A percentile compares a stretch with the other conserved stretches of the same genome.
phyloP scores from a whole-genome alignment of 2,329 filamentous ascomycete genomes.

The Colletotrichum camelliae region DNA sequence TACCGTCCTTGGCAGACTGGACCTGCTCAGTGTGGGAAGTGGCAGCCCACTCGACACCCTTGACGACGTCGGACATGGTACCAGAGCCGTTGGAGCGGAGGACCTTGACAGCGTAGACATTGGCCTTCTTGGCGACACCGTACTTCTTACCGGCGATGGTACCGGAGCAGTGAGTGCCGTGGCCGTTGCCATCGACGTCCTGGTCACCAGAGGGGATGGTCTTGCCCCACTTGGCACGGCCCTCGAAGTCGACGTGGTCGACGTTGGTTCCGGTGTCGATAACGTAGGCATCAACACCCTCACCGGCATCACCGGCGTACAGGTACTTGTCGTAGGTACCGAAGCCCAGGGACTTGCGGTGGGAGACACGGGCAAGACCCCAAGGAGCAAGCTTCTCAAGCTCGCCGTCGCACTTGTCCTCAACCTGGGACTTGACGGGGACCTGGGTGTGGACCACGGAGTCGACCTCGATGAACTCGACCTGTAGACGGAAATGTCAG shows the following conservation, averaged over 20 bases:
- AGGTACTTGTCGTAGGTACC: conserved; percentile 98
- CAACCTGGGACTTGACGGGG: conserved; percentile 41
- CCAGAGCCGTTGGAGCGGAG: conserved; percentile 96
- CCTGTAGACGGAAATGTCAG: conserved; percentile 56
- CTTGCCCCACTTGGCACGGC: conserved; percentile 94
- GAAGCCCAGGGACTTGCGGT: conserved; percentile 86
- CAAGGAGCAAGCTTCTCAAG: conserved; percentile 95
- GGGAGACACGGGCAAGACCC: conserved; percentile 97
- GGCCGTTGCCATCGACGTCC: conserved; percentile 94
- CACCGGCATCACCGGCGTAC: conserved; percentile 85
- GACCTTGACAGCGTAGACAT: conserved; percentile 97
- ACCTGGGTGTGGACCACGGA: conserved; percentile 85
- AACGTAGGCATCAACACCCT: conserved; percentile 98
- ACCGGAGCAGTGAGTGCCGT: conserved; percentile 99
- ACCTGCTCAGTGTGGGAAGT: conserved; percentile 78
- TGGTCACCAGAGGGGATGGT: conserved; percentile 86
- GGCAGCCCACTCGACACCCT: conserved; percentile 96
- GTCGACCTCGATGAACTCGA: conserved; percentile 96
- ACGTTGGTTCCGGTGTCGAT: conserved; percentile 97
- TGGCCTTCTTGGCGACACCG: conserved; percentile 98
- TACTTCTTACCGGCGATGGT: conserved; percentile 99
- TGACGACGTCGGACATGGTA: conserved; percentile 98
- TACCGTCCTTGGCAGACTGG: conserved; percentile 80
- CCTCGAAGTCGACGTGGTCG: conserved; percentile 96
- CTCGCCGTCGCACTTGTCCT: conserved; percentile 57